Conservation (phyloP, 768 basidiomycete species). For the Trichaptum fuscoviolaceum region DNA sequence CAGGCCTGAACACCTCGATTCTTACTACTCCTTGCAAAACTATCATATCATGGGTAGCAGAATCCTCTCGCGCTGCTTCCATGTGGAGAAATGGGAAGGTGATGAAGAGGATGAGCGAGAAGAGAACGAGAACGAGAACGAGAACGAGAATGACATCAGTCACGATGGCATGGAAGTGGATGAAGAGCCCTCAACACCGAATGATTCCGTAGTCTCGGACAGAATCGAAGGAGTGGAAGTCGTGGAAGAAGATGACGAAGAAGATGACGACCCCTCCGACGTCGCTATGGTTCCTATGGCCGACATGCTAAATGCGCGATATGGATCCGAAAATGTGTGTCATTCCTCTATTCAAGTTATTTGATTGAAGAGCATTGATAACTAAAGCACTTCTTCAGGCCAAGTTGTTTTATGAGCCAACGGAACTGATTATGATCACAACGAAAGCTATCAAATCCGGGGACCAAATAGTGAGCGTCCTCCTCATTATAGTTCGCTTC, state of each 20-base stretch:
- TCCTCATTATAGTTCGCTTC: background rate
- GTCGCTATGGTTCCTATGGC: conserved; percentile 95
- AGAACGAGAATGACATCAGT: conserved; percentile 19
- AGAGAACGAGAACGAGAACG: conserved; percentile 25
- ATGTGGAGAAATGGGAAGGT: conserved; percentile 55
- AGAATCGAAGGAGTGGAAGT: conserved; percentile 37
- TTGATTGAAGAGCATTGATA: conserved; percentile 9
- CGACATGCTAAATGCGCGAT: conserved; percentile 91
- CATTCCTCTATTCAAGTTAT: background rate
- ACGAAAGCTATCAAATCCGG: conserved; percentile 70
- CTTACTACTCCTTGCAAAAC: conserved; percentile 59
- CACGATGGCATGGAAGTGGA: conserved; percentile 29
- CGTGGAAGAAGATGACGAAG: conserved; percentile 39
- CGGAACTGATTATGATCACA: conserved; percentile 70
- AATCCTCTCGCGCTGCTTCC: conserved; percentile 90
- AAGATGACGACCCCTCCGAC: conserved; percentile 51
- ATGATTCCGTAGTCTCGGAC: conserved; percentile 13
- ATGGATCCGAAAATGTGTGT: conserved; percentile 77
- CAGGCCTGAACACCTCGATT: conserved; percentile 34
- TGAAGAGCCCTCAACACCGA: conserved; percentile 10
- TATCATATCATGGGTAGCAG: conserved; percentile 91
- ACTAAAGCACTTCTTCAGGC: conserved; percentile 44
- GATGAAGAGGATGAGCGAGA: conserved; percentile 29
- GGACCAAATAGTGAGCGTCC: conserved; percentile 73
- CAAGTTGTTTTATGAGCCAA: conserved; percentile 75